Base-by-base conservation (phyloP, 2,329 filamentous ascomycete genomes). In the Colletotrichum orbiculare region DNA sequence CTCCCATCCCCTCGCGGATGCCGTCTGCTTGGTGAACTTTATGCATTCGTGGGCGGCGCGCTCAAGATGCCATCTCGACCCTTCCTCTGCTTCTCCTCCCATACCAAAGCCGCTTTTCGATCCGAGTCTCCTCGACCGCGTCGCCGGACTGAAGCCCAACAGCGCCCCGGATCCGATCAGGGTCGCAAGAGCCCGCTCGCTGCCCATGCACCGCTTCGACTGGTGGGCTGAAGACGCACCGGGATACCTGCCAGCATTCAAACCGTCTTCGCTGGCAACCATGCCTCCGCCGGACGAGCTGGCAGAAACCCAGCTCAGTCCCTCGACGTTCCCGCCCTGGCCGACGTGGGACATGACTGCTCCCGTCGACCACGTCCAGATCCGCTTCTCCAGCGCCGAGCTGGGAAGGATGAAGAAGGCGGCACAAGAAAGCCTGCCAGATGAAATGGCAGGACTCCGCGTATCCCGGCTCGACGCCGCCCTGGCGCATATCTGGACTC, bases 181-280 rank as follows among this genome's bases (percentile, higher is more conserved):
- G 6, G 54, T 75, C 17, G 63, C 69, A 0, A 70, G 66, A 35
- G 78, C 79, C 5, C 72, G 78, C 8, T 67, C 69, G 2, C 69
- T 85, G 6, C 82, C 82, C 1, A 72, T 81, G 58, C 78, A 83
- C 67, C 77, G 82, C 7, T 83, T 77, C 61, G 79, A 84, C 71
- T 84, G 81, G 78, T 85, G 80, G 79, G 73, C 72, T 35, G 69
- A 58, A 6, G 68, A 72, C 0, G 76, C 72, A 0, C 74, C 73
- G 0, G 72, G 75, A 1, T 78, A 73, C 34, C 73, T 72, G 2
- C n/a, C 58, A 2, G 75, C 71, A 68, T 68, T 73, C 2, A 64
- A 67, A n/a, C 61, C 65, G 0, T 69, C 70, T 1, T 72, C 71
- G 37, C 69, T 66, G 34, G 74, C 68, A 12, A 74, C 71, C 13